Base-by-base conservation (phyloP, 352 stramenopile species). In the Globisporangium mamillatum region DNA sequence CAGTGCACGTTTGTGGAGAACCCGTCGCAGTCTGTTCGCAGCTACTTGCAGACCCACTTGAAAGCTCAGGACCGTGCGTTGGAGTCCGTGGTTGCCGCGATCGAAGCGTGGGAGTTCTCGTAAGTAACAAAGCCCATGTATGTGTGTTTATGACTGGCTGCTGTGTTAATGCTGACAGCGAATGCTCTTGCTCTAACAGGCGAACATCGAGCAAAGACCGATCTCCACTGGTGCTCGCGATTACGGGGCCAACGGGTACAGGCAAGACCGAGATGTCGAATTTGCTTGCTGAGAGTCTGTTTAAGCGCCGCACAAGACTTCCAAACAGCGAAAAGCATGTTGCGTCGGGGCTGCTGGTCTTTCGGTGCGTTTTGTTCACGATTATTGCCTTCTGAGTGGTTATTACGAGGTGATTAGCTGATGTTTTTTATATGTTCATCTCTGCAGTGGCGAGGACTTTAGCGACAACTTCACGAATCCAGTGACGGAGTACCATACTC, bases 251-350 rank as follows among this genome's bases (percentile, higher is more conserved):
- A 12, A 97, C 91, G 0, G 91, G 91, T 22, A 93, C 88, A 4
- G 91, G 91, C 34, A 97, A 97, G 75, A 97, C 90, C 8, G 91
- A 97, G 68, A 94, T 91, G 73, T 93, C 91, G 10, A 87, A 92
- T 32, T 70, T 95, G 29, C 74, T 97, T 25, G 88, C 89, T 3
- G 82, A 95, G 70, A 87, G 78, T 65, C 69, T 97, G 32, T 95
- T 97, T 48, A 90, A 91, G 60, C 87, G 82, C 34, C 90, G 82
- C 60, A 86, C 81, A 32, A 87, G 83, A 29, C 75, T 94, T 4
- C 73, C 84, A 1, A 89, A 90, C 60, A 91, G 83, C 52, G 85
- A 91, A 59, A 93, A 91, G 67, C 66, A 69, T 22, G 71, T 89
- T 29, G 74, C 87, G 5, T 86, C 83, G 2, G 90, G 90, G 0